A percentile compares a stretch with the other conserved stretches of the same genome.
phyloP scores from a whole-genome alignment of 345 rosid genomes.

The Eucalyptus paniculata region DNA sequence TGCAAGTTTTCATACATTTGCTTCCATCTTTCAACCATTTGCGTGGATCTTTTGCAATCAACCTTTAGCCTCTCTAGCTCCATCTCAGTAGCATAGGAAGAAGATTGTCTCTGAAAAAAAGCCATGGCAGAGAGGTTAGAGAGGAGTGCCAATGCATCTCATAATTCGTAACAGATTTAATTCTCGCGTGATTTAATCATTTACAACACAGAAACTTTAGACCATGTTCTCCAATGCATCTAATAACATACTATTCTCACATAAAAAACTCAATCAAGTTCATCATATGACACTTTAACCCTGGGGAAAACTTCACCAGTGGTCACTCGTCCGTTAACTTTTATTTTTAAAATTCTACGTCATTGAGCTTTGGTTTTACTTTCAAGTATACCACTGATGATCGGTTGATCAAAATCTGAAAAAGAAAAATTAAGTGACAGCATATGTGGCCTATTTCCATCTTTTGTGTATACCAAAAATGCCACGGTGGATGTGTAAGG shows the following conservation, averaged over 20 bases:
- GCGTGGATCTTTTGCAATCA: slow-evolving; percentile 15
- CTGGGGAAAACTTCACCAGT: background rate
- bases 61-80: slow-evolving; percentile 55
- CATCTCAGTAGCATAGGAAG: slow-evolving; percentile 52
- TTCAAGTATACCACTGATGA: background rate
- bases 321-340: background rate
- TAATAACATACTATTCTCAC: background rate
- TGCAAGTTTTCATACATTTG: slow-evolving; percentile 48
- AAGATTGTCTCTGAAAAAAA: slow-evolving; percentile 39
- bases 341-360: background rate
- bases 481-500: background rate
- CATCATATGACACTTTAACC: background rate
- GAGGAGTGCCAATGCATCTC: background rate
- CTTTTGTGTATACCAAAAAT: background rate
- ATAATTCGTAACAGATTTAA: background rate
- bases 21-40: slow-evolving; percentile 52
- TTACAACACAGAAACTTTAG: background rate
- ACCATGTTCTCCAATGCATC: background rate
- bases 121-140: background rate
- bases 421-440: background rate
- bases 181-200: background rate
- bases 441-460: background rate
- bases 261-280: background rate
- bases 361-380: background rate
- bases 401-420: background rate